Base-by-base conservation (phyloP, 2,329 filamentous ascomycete genomes). In the Venturia effusa region DNA sequence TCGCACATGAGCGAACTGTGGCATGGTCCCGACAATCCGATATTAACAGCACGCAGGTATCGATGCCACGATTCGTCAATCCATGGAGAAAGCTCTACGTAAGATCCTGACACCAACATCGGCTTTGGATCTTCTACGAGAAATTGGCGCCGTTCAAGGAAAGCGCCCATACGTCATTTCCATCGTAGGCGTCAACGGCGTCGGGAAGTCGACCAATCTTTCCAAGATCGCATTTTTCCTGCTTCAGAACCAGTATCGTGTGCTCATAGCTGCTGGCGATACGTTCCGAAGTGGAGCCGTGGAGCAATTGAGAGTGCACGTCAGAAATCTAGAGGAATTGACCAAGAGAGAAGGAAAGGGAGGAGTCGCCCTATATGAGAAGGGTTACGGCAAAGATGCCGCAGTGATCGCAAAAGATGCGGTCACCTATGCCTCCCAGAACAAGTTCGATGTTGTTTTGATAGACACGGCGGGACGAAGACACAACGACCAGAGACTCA, bases 211-310 rank as follows among this genome's bases (percentile, higher is more conserved):
- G 19, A 99, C 94, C 62, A 97, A 97, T 73, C 82, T 99, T 43
- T 93, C 90, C 75, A 99, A 99, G 77, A 96, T 99, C 68, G 96
- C 92, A 75, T 99, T 94, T 78, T 99, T 99, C 79, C 81, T 99
- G 43, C 81, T 99, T 39, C 93, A 99, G 76, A 99, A 99, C 80
- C 92, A 95, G 74, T 95, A 96, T 80, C 89, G 89, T 72, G 92
- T 99, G 19, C 83, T 99, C 64, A 90, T 99, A 68, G 93, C 91
- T 17, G 93, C 94, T 11, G 94, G 90, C 69, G 93, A 99, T 75
- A 99, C 94, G 2, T 99, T 99, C 82, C 89, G 94, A 68, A 96
- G 92, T 11, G 94, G 94, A 40, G 94, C 94, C 45, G 95, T 99
- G 62, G 94, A 99, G 79, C 94, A 99, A 76, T 84, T 99, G 13